A percentile compares a stretch with the other conserved stretches of the same genome.
Conservation (phyloP, 768 basidiomycete genomes). For the Lactifluus subvellereus region DNA sequence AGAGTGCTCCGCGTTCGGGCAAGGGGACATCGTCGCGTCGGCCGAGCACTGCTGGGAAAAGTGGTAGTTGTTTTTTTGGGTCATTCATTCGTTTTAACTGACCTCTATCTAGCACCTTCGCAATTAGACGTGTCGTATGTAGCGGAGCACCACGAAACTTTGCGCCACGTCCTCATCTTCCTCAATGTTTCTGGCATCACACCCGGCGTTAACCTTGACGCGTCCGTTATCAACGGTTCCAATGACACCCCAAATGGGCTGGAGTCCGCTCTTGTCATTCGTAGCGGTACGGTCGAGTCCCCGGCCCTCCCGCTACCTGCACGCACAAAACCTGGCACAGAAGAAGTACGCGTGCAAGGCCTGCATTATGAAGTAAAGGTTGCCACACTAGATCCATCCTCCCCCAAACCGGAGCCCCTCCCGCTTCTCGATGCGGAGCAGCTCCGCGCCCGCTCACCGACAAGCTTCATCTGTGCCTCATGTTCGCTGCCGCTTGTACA, state of each 20-base stretch:
- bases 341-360: constrained; percentile 49
- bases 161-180: constrained; percentile 74
- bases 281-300: constrained; percentile 52
- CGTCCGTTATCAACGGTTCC: constrained; percentile 54
- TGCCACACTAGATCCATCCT: constrained; percentile 29
- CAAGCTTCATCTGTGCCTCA: constrained; percentile 68
- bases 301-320: constrained; percentile 50
- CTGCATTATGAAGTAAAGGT: constrained; percentile 71
- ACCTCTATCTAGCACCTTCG: constrained; percentile 1
- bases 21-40: constrained; percentile 25
- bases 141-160: constrained; percentile 81
- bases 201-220: constrained; percentile 50
- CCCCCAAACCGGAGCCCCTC: constrained; percentile 26
- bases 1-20: constrained; percentile 21
- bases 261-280: constrained; percentile 46
- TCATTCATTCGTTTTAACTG: neutral
- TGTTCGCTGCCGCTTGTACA: constrained; percentile 71
- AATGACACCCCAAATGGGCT: constrained; percentile 22
- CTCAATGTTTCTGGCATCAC: constrained; percentile 49
- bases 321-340: constrained; percentile 52
- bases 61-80: constrained; percentile 20
- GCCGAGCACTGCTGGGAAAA: constrained; percentile 28
- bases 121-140: constrained; percentile 44
- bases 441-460: constrained; percentile 48
- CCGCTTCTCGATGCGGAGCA: constrained; percentile 69